phyloP scores from a whole-genome alignment of 495 filamentous ascomycete genomes.

The Penicillium odoratum region DNA sequence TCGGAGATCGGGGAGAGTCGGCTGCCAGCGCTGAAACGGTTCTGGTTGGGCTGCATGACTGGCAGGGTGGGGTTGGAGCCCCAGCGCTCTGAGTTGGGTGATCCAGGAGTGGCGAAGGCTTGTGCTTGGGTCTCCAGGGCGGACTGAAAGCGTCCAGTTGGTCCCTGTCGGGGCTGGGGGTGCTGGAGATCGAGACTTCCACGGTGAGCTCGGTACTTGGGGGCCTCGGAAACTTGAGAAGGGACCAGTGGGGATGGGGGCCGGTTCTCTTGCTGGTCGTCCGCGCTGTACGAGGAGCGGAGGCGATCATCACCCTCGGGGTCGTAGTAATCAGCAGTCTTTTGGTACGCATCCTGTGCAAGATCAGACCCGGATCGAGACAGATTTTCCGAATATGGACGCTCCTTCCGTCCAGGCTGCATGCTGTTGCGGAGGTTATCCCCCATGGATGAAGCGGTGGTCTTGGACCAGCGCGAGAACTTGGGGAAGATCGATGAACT shows the following conservation, averaged over 20 bases:
- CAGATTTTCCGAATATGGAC: slow-evolving; percentile 50
- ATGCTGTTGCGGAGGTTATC: slow-evolving; percentile 55
- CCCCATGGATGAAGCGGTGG: slow-evolving; percentile 77
- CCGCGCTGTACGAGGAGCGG: slow-evolving; percentile 59
- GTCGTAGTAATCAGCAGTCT: slow-evolving; percentile 63
- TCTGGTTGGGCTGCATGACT: slow-evolving; percentile 34
- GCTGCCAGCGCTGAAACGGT: slow-evolving; percentile 46
- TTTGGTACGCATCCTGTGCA: slow-evolving; percentile 57
- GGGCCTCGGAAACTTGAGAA: slow-evolving; percentile 70
- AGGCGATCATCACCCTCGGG: slow-evolving; percentile 70
- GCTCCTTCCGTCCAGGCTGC: slow-evolving; percentile 48
- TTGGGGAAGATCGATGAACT: slow-evolving; percentile 88
- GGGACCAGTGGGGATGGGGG: slow-evolving; percentile 64
- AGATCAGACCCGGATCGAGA: slow-evolving; percentile 75
- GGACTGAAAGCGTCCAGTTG: slow-evolving; percentile 77
- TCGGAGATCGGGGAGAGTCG: slow-evolving; percentile 56
- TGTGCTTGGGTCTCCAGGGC: slow-evolving; percentile 79
- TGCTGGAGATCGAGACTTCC: slow-evolving; percentile 87
- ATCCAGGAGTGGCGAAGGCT: slow-evolving; percentile 63
- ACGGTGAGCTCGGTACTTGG: slow-evolving; percentile 88
- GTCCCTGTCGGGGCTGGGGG: slow-evolving; percentile 82
- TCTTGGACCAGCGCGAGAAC: slow-evolving; percentile 96
- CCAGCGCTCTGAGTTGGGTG: slow-evolving; percentile 75
- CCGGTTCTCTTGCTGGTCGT: slow-evolving; percentile 48
- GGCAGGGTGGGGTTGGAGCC: slow-evolving; percentile 57